phyloP scores from a whole-genome alignment of 2,329 filamentous ascomycete species.

The Monosporascus sp. region DNA sequence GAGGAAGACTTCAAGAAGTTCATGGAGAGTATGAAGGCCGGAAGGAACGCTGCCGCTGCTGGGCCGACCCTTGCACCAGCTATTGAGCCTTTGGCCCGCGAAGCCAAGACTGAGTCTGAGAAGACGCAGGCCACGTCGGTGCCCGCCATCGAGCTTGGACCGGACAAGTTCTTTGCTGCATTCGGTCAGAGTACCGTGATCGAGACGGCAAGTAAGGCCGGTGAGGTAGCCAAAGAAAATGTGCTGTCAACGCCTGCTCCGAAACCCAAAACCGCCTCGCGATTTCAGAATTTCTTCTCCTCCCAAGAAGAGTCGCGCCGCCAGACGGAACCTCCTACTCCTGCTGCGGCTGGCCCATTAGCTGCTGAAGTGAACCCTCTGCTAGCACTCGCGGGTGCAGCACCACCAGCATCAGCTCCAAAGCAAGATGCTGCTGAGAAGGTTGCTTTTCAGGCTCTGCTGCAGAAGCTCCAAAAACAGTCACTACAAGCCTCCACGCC shows the following conservation, averaged over 20 bases:
- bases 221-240: slow-evolving; percentile 40
- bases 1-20: slow-evolving; percentile 91
- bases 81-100: slow-evolving; percentile 30
- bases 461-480: slow-evolving; percentile 72
- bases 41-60: slow-evolving; percentile 35
- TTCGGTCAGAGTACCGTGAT: slow-evolving; percentile 37
- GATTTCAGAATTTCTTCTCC: slow-evolving; percentile 79
- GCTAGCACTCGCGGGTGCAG: slow-evolving; percentile 20
- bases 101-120: slow-evolving; percentile 38
- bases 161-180: slow-evolving; percentile 72
- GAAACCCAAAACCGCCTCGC: slow-evolving; percentile 58
- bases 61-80: slow-evolving; percentile 30
- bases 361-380: slow-evolving; percentile 23
- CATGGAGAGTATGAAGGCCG: slow-evolving; percentile 84
- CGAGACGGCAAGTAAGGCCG: slow-evolving; percentile 45
- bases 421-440: slow-evolving; percentile 62
- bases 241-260: slow-evolving; percentile 25
- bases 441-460: slow-evolving; percentile 76
- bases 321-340: slow-evolving; percentile 43
- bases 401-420: slow-evolving; percentile 17
- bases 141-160: slow-evolving; percentile 58
- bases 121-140: slow-evolving; percentile 53
- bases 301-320: slow-evolving; percentile 48
- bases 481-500: slow-evolving; percentile 39
- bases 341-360: slow-evolving; percentile 29